phyloP scores from a whole-genome alignment of 139 green algal species.

The Chlorella sp. region DNA sequence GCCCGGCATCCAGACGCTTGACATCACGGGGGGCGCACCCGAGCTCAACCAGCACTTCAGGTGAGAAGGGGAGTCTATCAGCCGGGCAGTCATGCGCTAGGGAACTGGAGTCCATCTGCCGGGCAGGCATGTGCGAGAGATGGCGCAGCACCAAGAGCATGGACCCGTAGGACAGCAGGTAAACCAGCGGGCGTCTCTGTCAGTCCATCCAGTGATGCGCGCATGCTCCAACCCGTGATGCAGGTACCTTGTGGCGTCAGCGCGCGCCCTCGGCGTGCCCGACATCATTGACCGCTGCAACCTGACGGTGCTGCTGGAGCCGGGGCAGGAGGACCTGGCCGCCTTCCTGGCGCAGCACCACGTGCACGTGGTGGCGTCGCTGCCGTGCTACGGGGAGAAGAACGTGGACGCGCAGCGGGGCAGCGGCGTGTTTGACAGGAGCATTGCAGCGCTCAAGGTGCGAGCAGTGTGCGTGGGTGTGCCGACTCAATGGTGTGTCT shows the following conservation, averaged over 20 bases:
- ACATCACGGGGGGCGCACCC: conserved; percentile 92
- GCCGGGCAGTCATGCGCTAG: too few relatives aligned
- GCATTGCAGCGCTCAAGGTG: conserved; percentile 65
- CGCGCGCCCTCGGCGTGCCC: conserved; percentile 48
- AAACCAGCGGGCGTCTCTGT: too few relatives aligned
- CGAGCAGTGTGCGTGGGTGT: neutral
- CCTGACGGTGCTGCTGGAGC: conserved; percentile 93
- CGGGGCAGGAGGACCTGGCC: conserved; percentile 82
- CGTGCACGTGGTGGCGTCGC: conserved; percentile 84
- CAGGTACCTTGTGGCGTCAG: conserved; percentile 79
- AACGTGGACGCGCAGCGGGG: conserved; percentile 91
- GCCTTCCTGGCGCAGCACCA: conserved; percentile 73
- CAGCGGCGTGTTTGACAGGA: conserved; percentile 85
- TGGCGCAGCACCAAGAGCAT: too few relatives aligned
- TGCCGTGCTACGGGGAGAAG: conserved; percentile 86
- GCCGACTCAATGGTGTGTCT: too few relatives aligned
- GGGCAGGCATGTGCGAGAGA: too few relatives aligned
- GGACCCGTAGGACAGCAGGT: too few relatives aligned
- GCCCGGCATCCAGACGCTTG: conserved; percentile 57
- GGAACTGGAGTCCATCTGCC: too few relatives aligned
- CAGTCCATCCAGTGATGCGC: too few relatives aligned
- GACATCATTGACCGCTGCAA: conserved; percentile 98
- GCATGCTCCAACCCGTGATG: too few relatives aligned
- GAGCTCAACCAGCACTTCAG: conserved; percentile 86
- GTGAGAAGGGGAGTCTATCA: too few relatives aligned